These are phyloP conservation scores for Escallonia herrerae DNA, from an alignment of 129 eudicot species.

Conservation along the genomic window DNA sequence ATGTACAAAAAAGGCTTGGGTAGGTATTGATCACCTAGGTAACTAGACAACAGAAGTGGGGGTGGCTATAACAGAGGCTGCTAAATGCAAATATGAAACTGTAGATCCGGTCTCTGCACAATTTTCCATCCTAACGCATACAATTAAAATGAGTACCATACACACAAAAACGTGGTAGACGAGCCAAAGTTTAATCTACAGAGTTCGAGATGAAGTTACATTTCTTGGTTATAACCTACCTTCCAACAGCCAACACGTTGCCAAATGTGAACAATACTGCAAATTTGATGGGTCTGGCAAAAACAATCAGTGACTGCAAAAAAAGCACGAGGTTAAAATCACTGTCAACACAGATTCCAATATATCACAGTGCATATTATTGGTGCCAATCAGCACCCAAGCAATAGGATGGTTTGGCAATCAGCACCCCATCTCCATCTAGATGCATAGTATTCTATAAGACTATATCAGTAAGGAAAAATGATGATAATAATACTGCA, in stretches of 20 bases:
- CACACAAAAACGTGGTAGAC: too few relatives aligned
- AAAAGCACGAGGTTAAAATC: constrained; percentile 4
- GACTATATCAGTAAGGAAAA: background rate
- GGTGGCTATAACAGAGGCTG: background rate
- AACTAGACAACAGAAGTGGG: background rate
- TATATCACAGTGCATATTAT: background rate
- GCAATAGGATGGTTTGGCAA: background rate
- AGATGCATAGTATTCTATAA: background rate
- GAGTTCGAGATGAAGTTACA: background rate
- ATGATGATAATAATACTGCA: background rate
- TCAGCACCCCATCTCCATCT: background rate
- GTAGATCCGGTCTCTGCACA: background rate
- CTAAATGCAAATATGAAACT: background rate
- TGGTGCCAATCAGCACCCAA: background rate
- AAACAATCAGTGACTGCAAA: constrained; percentile 78
- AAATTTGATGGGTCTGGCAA: constrained; percentile 83
- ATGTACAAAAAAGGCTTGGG: too few relatives aligned
- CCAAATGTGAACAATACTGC: constrained; percentile 88
- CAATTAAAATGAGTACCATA: too few relatives aligned
- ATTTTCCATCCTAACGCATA: background rate
- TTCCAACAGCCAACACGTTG: constrained; percentile 88
- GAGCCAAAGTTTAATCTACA: too few relatives aligned
- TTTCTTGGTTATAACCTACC: constrained; percentile 30
- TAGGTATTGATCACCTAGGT: background rate
- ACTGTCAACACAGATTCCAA: constrained; percentile 10